These are phyloP conservation scores for Xerocomus nothofagi DNA, from an alignment of 1,284 basidiomycete species.

Conservation along the genomic window DNA sequence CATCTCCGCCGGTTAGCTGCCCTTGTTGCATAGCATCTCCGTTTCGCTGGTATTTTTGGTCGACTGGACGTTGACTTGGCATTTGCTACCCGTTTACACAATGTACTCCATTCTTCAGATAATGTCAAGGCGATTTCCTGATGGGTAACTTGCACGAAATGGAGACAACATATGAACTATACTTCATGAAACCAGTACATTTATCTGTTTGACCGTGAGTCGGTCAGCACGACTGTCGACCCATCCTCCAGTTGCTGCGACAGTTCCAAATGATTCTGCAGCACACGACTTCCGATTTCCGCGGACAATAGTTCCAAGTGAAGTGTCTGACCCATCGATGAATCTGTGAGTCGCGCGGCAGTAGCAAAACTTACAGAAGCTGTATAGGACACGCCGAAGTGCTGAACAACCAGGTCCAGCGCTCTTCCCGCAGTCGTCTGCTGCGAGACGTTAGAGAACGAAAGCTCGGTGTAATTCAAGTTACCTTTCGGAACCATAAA, in stretches of 20 bases:
- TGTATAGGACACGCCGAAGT: slow-evolving; percentile 36
- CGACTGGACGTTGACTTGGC: slow-evolving; percentile 1
- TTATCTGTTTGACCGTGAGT: slow-evolving; percentile 2
- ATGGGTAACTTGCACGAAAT: neutral
- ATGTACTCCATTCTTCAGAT: slow-evolving; percentile 21
- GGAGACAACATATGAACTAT: neutral
- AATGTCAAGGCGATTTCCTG: slow-evolving; percentile 16
- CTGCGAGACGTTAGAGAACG: slow-evolving; percentile 33
- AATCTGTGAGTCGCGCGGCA: neutral
- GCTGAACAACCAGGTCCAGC: slow-evolving; percentile 45
- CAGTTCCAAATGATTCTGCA: slow-evolving; percentile 45
- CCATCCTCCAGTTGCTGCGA: slow-evolving; percentile 46
- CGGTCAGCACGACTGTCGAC: slow-evolving; percentile 33
- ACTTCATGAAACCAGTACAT: neutral
- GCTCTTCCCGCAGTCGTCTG: slow-evolving; percentile 46
- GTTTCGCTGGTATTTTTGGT: neutral
- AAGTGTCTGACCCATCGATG: slow-evolving; percentile 32
- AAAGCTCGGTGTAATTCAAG: neutral
- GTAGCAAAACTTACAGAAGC: slow-evolving; percentile 18
- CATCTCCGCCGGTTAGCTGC: slow-evolving; percentile 81
- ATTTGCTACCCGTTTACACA: slow-evolving; percentile 19
- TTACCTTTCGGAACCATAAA: slow-evolving; percentile 69
- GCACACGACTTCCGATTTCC: slow-evolving; percentile 21
- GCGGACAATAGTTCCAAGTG: slow-evolving; percentile 29
- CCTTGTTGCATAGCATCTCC: slow-evolving; percentile 60